Evolutionary conservation across 352 stramenopile species (phyloP), one percentile per base, ranked within the genome.

Genomic region (Globisporangium mamillatum): DNA sequence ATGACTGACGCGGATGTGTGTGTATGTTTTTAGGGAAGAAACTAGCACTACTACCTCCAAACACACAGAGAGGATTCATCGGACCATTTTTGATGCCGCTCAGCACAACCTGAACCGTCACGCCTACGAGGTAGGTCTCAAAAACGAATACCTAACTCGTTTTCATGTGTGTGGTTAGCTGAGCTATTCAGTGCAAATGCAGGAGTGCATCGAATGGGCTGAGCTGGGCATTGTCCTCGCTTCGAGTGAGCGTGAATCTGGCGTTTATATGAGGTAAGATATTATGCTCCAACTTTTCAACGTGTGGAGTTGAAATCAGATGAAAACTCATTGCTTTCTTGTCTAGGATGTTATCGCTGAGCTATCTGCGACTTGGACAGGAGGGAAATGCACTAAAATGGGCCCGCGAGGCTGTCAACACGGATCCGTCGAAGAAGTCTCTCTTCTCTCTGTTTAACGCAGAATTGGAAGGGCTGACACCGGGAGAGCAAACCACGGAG

Each of bases 391-490:
- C 80, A 29, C 54, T 66, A 4, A 65, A 75, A 6, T 90, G 71
- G 76, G 82, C 84, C 12, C 44, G 80, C 34, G 74, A 88, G 64
- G 86, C 86, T 48, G 68, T 79, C 48, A 44, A 38, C n/a, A 53
- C 57, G n/a, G 82, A 92, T 29, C 57, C 69, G 36, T 87, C 81
- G 1, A 92, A 91, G 53, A 77, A 82, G 60, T 94, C 82, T 8
- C 46, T 92, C 0, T 83, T 89, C 62, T 68, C 66, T n/a, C 22
- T 86, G 27, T 86, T 93, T 54, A 78, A 84, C 69, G 79, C 66
- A 36, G 68, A 63, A 34, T 59, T 93, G 14, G 60, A 57, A 32
- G 14, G 53, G 1, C 36, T 76, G 16, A 48, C 69, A 52, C 57
- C 25, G 7, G 24, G 54, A 36, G 69, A 75, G 9, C 34, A 74